Conservation (phyloP, 2,329 filamentous ascomycete genomes). For the Periconia macrospinosa region DNA sequence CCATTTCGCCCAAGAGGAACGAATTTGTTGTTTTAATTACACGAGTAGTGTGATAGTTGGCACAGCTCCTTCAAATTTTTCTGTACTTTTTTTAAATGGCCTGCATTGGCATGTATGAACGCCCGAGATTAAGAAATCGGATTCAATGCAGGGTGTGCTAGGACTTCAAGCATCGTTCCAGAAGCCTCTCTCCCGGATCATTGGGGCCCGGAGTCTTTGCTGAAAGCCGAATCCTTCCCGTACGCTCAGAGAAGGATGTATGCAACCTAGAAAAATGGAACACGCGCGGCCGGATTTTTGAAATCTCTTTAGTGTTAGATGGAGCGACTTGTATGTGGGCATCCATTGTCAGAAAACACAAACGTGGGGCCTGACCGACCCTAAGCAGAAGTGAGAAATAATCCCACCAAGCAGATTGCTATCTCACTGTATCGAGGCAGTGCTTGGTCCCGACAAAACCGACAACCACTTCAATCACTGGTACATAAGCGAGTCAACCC, state of each 20-base stretch:
- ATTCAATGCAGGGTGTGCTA: not conserved
- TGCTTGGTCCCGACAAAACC: not conserved
- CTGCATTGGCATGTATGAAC: not conserved
- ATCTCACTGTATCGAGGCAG: no score
- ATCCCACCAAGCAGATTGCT: no score
- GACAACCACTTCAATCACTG: not conserved
- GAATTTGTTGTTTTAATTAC: not conserved
- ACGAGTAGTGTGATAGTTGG: not conserved
- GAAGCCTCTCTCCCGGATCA: not conserved
- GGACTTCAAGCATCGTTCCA: not conserved
- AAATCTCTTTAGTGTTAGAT: no score
- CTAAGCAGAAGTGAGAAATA: no score
- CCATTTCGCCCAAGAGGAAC: not conserved
- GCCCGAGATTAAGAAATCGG: not conserved
- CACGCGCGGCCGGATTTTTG: no score
- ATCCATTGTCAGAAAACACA: not conserved
- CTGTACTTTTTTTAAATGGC: no score
- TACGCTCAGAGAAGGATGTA: not conserved
- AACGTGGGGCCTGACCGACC: not conserved
- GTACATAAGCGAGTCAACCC: not conserved
- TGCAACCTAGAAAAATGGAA: no score
- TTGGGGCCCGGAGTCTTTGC: not conserved
- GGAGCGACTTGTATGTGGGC: no score
- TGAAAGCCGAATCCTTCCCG: conserved; percentile 10
- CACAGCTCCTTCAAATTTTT: no score